Conservation (phyloP, 2,329 filamentous ascomycete genomes). For the Pseudocercospora crystallina region DNA sequence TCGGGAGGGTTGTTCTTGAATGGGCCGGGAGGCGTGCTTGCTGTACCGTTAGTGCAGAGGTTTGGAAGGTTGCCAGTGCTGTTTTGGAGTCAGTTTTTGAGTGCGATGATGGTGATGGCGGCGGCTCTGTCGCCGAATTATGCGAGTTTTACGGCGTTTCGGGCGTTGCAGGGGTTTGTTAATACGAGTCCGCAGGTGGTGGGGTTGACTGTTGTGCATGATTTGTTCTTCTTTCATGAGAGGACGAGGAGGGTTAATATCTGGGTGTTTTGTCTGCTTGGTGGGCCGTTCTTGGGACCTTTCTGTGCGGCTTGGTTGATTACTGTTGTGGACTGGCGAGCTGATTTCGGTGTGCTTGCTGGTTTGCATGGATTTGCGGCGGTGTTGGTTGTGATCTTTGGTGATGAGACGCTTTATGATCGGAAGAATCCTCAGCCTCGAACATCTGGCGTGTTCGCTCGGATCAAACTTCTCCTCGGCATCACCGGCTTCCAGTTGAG, state of each 20-base stretch:
- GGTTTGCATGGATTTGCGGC: no score
- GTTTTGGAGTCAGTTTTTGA: constrained; percentile 39
- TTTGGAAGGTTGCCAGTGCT: constrained; percentile 47
- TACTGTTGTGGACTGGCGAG: constrained; percentile 19
- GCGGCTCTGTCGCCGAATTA: constrained; percentile 41
- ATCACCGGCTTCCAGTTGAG: constrained; percentile 12
- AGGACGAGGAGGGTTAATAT: constrained; percentile 17
- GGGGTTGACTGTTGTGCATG: constrained; percentile 15
- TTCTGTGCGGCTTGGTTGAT: constrained; percentile 15
- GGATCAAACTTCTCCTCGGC: background rate
- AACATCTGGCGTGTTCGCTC: no score
- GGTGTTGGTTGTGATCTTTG: constrained; percentile 10
- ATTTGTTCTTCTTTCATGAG: constrained; percentile 22
- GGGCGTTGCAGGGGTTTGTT: constrained; percentile 45
- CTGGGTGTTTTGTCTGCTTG: constrained; percentile 8
- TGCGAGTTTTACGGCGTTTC: constrained; percentile 42
- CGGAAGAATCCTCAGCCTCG: background rate
- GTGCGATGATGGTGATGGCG: no score
- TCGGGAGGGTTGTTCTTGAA: constrained; percentile 38
- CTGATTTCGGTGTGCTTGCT: no score
- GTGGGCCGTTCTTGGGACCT: constrained; percentile 15
- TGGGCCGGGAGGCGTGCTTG: constrained; percentile 43
- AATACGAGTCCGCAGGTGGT: constrained; percentile 6
- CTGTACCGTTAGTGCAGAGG: constrained; percentile 42
- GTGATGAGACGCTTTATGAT: constrained; percentile 13